These are phyloP conservation scores for Plasmodium inui DNA, from an alignment of 169 alveolate species.

Conservation along the genomic window DNA sequence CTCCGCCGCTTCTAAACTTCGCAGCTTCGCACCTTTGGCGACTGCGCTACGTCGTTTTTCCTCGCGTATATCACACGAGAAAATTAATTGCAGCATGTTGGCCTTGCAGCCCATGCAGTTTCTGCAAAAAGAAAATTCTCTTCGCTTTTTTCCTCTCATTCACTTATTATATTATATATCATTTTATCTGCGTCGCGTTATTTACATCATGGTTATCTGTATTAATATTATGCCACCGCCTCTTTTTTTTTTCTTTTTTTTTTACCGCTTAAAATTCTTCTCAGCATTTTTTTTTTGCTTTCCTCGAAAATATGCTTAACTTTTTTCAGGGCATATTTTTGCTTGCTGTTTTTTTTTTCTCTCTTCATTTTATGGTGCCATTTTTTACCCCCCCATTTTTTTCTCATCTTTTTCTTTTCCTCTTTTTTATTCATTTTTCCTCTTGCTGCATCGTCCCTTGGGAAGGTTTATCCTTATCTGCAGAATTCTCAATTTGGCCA, in stretches of 20 bases:
- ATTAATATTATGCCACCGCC: background rate
- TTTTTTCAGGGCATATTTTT: background rate
- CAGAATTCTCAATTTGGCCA: background rate
- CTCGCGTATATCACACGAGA: too few species aligned
- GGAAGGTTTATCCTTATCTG: background rate
- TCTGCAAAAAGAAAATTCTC: background rate
- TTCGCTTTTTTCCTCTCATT: too few species aligned
- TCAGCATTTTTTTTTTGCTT: background rate
- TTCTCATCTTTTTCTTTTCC: background rate
- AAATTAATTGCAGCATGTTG: too few species aligned
- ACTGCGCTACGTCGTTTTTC: background rate
- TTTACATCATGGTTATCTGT: background rate
- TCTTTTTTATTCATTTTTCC: background rate
- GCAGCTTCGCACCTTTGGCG: background rate
- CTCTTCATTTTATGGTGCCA: background rate
- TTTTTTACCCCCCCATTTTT: background rate
- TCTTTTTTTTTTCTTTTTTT: background rate
- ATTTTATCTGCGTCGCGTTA: background rate
- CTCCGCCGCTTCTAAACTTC: background rate
- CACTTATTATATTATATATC: background rate
- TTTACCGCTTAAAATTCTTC: background rate
- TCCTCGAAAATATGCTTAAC: background rate
- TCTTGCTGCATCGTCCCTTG: background rate
- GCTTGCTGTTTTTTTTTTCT: background rate
- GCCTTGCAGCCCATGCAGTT: background rate